Conservation (phyloP, 2,329 filamentous ascomycete species). For the Myriosclerotinia curreyana region DNA sequence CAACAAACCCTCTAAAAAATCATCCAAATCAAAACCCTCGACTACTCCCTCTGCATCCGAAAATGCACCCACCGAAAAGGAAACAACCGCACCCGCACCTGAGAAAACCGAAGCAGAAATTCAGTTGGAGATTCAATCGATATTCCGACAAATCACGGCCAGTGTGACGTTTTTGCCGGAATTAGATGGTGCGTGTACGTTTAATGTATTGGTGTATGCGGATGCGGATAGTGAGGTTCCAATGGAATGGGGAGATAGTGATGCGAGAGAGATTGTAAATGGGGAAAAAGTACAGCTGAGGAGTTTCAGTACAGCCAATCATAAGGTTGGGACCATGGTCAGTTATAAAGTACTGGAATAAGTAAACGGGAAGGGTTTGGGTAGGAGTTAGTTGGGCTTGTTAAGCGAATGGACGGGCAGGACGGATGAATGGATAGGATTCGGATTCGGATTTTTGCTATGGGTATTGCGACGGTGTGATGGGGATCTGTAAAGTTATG, state of each 20-base stretch:
- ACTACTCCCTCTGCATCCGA: conserved; percentile 53
- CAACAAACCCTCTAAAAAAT: conserved; percentile 47
- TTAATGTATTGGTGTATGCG: conserved; percentile 97
- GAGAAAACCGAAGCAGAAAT: conserved; percentile 94
- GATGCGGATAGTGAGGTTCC: conserved; percentile 96
- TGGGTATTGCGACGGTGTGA: conserved; percentile 1
- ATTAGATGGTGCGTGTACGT: conserved; percentile 91
- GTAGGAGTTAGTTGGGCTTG: conserved; percentile 12
- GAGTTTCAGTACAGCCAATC: conserved; percentile 93
- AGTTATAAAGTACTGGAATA: conserved; percentile 67
- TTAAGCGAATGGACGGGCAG: neutral
- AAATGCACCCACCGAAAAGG: conserved; percentile 53
- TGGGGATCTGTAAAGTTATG: conserved; percentile 17
- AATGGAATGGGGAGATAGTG: conserved; percentile 97
- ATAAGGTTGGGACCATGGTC: conserved; percentile 91
- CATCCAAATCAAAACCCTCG: conserved; percentile 30
- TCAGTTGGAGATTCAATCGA: conserved; percentile 90
- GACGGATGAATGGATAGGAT: conserved; percentile 1
- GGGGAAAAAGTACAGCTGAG: conserved; percentile 93
- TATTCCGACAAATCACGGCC: conserved; percentile 97
- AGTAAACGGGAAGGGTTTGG: neutral
- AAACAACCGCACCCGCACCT: conserved; percentile 38
- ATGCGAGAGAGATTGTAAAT: conserved; percentile 90
- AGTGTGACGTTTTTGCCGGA: conserved; percentile 96
- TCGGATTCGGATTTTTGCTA: neutral